These are phyloP conservation scores for Paramarasmius palmivorus DNA, from an alignment of 1,284 basidiomycete species.

Conservation along the genomic window DNA sequence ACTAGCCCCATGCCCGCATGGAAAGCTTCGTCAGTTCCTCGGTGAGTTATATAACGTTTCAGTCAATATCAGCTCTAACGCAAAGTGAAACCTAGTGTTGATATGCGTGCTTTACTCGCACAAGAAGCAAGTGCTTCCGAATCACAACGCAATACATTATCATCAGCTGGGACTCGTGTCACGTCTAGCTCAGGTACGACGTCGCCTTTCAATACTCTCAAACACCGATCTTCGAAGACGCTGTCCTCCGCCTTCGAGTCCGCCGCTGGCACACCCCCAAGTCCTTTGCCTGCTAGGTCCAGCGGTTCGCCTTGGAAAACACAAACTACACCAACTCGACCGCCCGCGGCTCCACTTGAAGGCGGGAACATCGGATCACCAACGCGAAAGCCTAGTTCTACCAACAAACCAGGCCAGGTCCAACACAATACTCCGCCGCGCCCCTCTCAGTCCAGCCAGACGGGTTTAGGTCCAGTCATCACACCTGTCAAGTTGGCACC, in stretches of 20 bases:
- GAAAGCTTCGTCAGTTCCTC: constrained; percentile 41
- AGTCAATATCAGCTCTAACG: constrained; percentile 5
- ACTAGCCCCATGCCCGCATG: constrained; percentile 24
- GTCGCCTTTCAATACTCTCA: background rate
- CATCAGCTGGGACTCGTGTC: background rate
- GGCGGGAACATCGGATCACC: background rate
- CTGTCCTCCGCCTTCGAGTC: background rate
- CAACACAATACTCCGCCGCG: background rate
- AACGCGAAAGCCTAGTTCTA: background rate
- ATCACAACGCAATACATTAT: constrained; percentile 4
- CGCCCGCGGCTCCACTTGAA: background rate
- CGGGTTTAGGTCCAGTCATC: constrained; percentile 55
- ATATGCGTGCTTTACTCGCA: constrained; percentile 87
- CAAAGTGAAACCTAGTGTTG: constrained; percentile 49
- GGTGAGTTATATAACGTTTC: constrained; percentile 33
- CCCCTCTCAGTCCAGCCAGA: background rate
- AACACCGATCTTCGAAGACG: background rate
- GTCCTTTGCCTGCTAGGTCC: constrained; percentile 10
- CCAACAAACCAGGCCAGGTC: background rate
- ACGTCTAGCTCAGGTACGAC: background rate
- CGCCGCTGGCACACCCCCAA: background rate
- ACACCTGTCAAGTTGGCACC: constrained; percentile 50
- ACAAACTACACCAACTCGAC: background rate
- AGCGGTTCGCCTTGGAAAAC: constrained; percentile 17
- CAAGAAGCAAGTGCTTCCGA: constrained; percentile 53